These are phyloP conservation scores for Dillenia turbinata DNA, from an alignment of 164 flowering plant species.

Conservation along the genomic window DNA sequence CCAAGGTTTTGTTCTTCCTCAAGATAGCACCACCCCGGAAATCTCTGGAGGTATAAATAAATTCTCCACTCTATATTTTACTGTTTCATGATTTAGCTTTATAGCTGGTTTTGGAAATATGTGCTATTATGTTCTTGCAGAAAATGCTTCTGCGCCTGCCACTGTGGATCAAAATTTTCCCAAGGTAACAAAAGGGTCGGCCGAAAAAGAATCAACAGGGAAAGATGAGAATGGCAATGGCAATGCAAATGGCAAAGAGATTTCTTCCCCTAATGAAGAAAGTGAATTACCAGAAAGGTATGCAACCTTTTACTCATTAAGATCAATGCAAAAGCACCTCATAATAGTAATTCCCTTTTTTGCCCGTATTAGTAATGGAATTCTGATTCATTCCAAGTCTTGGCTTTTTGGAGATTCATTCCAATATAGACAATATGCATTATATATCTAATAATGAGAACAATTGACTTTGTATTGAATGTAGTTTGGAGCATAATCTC, in stretches of 20 bases:
- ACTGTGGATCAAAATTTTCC: constrained; percentile 21
- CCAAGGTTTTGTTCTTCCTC: constrained; percentile 20
- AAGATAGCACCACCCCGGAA: constrained; percentile 30
- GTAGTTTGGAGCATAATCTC: constrained; percentile 75
- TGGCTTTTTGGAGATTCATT: background rate
- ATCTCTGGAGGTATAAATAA: constrained; percentile 41
- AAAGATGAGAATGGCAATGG: constrained; percentile 4
- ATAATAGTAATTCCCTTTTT: constrained; percentile 4
- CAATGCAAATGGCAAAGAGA: constrained; percentile 21
- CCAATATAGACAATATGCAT: background rate
- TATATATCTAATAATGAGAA: background rate
- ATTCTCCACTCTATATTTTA: constrained; percentile 6
- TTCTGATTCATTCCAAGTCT: background rate
- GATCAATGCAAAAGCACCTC: constrained; percentile 6
- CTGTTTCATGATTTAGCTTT: background rate
- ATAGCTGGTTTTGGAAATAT: constrained; percentile 16
- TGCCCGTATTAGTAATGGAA: background rate
- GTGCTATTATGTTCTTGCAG: constrained; percentile 12
- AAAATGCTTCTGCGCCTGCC: constrained; percentile 10
- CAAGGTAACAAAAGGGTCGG: constrained; percentile 13
- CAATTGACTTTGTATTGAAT: background rate
- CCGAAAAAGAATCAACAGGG: constrained; percentile 7
- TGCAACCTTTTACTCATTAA: background rate
- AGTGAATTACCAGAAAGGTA: constrained; percentile 53
- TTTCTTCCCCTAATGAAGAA: constrained; percentile 24